Base-by-base conservation (phyloP, 2,329 filamentous ascomycete species). In the Stemphylium vesicarium region DNA sequence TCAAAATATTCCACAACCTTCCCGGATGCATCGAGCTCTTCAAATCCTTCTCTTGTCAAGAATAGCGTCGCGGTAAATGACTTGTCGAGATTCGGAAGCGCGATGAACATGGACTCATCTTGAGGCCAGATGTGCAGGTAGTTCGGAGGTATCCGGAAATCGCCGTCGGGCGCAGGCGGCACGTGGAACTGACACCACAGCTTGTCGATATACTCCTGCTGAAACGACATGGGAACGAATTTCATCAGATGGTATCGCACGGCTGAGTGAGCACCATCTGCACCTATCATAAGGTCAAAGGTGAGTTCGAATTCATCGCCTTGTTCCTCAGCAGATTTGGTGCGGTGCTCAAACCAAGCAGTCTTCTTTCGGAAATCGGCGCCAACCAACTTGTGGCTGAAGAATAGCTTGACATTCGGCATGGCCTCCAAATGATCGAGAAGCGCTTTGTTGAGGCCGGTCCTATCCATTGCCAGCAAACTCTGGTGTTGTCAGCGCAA, bases 61-160 rank as follows among this genome's bases (percentile, higher is more conserved):
- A 99, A 99, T 3, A 99, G 83, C 0, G 96, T 99, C 75, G 92
- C 96, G 0, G 93, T 97, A 73, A 99, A 99, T 2, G 91, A 90
- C 52, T 91, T 92, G 72, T 98, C 92, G 76, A 91, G 74, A n/a
- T 82, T 82, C 0, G 95, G 94, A 38, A 99, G 93, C 15, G 95
- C 96, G 70, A 99, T 99, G 78, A 99, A 99, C 96, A 99, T 98
- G 69, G 95, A 94, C 37, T 93, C 87, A 66, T 88, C 88, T 29
- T 91, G 92, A 0, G 95, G 95, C 95, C 95, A 99, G 72, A 99
- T 99, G 76, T 99, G 95, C 1, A 99, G 82, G 72, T 98, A 93
- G 67, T 97, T 91, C 1, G 92, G 92, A 0, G 92, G 95, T 64
- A 98, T 95, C 42, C 83, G 82, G 72, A 96, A 98, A 40, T 82